Conservation (phyloP, 768 basidiomycete genomes). For the Leccinum aurantiacum region DNA sequence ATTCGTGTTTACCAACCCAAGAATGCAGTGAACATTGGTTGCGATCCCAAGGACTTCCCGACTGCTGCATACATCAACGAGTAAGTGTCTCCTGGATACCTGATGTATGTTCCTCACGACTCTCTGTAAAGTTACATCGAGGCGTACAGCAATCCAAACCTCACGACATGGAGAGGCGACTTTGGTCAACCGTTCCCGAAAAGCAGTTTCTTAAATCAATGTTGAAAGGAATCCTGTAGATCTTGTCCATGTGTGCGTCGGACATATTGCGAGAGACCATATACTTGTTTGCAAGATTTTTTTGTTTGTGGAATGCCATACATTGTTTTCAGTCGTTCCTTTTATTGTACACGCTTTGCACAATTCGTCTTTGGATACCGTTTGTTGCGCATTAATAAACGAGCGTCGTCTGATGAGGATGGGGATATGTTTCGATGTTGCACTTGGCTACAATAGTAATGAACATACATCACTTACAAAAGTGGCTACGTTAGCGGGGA, state of each 20-base stretch:
- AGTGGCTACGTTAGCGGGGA: too few relatives aligned
- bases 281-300: too few relatives aligned
- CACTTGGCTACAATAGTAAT: slow-evolving; percentile 20
- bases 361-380: slow-evolving; percentile 1
- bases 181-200: slow-evolving; percentile 69
- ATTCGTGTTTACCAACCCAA: slow-evolving; percentile 87
- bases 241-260: slow-evolving; percentile 6
- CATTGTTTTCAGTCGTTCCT: neutral
- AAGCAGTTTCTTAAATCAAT: slow-evolving; percentile 59
- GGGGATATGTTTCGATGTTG: slow-evolving; percentile 4
- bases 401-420: slow-evolving; percentile 2
- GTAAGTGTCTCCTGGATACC: slow-evolving; percentile 36
- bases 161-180: slow-evolving; percentile 72
- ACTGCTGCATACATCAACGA: slow-evolving; percentile 79
- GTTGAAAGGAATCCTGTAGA: slow-evolving; percentile 36
- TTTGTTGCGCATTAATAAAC: slow-evolving; percentile 15
- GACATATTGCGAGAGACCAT: slow-evolving; percentile 7
- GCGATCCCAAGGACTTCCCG: slow-evolving; percentile 76
- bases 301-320: too few relatives aligned
- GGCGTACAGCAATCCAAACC: slow-evolving; percentile 81
- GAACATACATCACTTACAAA: slow-evolving; percentile 20
- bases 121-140: slow-evolving; percentile 45
- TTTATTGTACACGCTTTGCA: slow-evolving; percentile 13
- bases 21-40: slow-evolving; percentile 73
- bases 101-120: slow-evolving; percentile 3